These are phyloP conservation scores for Starmerella stigmatis DNA, from an alignment of 805 yeast genomes.

Conservation along the genomic window DNA sequence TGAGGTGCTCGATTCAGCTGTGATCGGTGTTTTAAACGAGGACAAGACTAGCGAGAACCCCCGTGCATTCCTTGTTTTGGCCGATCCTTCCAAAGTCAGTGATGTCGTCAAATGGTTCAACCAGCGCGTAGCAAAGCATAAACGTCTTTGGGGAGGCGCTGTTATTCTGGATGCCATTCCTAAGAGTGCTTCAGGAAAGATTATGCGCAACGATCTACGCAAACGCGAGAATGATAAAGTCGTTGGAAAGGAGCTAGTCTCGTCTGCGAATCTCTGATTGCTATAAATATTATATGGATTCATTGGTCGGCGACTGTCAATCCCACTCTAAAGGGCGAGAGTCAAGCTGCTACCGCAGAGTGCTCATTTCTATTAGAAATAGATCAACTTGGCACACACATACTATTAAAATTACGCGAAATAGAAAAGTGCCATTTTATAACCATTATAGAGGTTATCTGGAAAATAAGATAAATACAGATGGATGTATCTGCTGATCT, in stretches of 20 bases:
- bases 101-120: slow-evolving; percentile 31
- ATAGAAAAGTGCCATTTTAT: too few relatives aligned
- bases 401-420: too few relatives aligned
- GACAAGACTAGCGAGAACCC: slow-evolving; percentile 71
- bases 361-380: too few relatives aligned
- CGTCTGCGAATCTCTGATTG: neutral
- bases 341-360: too few relatives aligned
- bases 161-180: slow-evolving; percentile 74
- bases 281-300: too few relatives aligned
- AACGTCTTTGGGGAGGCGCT: slow-evolving; percentile 38
- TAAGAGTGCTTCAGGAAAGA: slow-evolving; percentile 90
- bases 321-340: too few relatives aligned
- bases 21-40: slow-evolving; percentile 57
- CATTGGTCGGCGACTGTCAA: too few relatives aligned
- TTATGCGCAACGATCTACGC: slow-evolving; percentile 81
- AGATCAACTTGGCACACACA: too few relatives aligned
- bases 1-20: slow-evolving; percentile 80
- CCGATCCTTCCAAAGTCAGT: slow-evolving; percentile 21
- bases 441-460: too few relatives aligned
- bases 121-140: slow-evolving; percentile 31
- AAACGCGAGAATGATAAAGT: slow-evolving; percentile 33
- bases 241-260: slow-evolving; percentile 15
- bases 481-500: too few relatives aligned
- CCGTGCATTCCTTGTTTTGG: slow-evolving; percentile 32
- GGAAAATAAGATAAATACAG: too few relatives aligned